Evolutionary conservation across 176 grass and related monocot species (phyloP).

Genomic region (Zoysia japonica): DNA sequence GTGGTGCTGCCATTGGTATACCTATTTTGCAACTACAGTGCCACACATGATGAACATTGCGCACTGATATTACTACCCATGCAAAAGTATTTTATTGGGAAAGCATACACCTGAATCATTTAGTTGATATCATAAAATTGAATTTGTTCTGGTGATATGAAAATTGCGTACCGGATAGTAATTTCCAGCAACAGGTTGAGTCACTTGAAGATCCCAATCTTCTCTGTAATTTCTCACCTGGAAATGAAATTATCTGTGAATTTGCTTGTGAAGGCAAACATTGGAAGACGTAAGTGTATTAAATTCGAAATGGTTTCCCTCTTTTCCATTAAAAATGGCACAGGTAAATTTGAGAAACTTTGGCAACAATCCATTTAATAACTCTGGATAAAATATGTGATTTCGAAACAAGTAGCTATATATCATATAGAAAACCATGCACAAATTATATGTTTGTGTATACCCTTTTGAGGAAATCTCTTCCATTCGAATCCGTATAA

Average conservation of each 20-base stretch:
- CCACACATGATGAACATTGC: neutral
- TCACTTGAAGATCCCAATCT: constrained; percentile 84
- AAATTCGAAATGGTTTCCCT: neutral
- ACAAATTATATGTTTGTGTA: neutral
- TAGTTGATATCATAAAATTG: neutral
- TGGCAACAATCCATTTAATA: neutral
- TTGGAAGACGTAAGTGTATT: neutral
- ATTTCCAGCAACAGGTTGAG: constrained; percentile 87
- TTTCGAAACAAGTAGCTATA: neutral
- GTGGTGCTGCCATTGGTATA: neutral
- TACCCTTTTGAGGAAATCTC: constrained; percentile 93
- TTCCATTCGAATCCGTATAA: constrained; percentile 94
- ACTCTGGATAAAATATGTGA: neutral
- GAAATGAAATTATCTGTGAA: constrained; percentile 41
- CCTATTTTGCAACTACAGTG: neutral
- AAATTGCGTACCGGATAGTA: constrained; percentile 78
- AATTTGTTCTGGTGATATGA: neutral
- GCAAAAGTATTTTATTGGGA: neutral
- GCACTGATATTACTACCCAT: neutral
- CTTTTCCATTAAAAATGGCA: neutral
- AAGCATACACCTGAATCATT: neutral
- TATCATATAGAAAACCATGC: constrained; percentile 1
- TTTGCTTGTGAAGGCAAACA: neutral
- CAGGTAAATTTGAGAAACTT: constrained; percentile 3
- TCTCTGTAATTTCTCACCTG: constrained; percentile 81